Evolutionary conservation across 805 yeast genomes (phyloP).

Genomic region (Candida tallmaniae): DNA sequence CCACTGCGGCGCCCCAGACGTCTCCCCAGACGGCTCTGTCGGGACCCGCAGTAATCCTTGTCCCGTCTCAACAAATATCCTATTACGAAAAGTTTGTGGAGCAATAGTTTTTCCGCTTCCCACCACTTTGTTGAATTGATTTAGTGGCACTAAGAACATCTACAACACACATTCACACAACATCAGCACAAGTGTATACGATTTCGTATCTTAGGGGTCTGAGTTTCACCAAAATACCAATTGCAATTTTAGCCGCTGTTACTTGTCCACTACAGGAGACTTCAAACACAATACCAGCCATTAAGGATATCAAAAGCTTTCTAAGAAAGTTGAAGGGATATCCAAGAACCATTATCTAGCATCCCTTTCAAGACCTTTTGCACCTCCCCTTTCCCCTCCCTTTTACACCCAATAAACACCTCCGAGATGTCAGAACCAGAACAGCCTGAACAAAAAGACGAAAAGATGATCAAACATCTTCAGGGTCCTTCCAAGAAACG

Average conservation of each 20-base stretch:
- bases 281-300: background rate
- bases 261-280: too few species aligned
- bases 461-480: conserved; percentile 10
- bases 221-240: too few species aligned
- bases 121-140: background rate
- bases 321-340: background rate
- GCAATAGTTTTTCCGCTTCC: background rate
- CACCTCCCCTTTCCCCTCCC: background rate
- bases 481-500: too few species aligned
- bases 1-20: too few species aligned
- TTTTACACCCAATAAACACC: background rate
- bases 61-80: background rate
- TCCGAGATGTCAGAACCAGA: background rate
- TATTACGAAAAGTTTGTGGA: background rate
- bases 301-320: too few species aligned
- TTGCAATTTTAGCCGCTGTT: too few species aligned
- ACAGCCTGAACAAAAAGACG: background rate
- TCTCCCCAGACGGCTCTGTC: too few species aligned
- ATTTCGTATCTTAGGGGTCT: background rate
- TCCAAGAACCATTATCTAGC: background rate
- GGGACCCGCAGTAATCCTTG: too few species aligned
- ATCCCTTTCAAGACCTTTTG: background rate
- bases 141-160: background rate
- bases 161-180: background rate
- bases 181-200: background rate